Percentiles rank a stretch among this genome's conserved stretches.
phyloP scores from a whole-genome alignment of 106 monocot species.

The Iris macrosiphon region DNA sequence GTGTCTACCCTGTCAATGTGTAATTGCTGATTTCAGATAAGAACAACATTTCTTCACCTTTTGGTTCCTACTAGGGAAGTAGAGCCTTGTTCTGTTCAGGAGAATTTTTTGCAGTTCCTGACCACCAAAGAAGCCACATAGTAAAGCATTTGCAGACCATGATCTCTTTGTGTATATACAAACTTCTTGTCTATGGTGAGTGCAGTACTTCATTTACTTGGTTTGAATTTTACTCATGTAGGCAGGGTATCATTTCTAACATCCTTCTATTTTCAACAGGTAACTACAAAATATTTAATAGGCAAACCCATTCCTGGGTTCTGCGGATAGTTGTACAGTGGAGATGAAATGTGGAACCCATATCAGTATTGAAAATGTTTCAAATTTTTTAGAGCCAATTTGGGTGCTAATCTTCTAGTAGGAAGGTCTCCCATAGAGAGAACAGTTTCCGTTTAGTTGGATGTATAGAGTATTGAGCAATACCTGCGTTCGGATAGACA shows the following conservation, averaged over 20 bases:
- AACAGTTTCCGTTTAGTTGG: too few relatives aligned
- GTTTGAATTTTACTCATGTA: too few relatives aligned
- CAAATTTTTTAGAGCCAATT: neutral
- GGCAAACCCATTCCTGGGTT: neutral
- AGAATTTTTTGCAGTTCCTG: neutral
- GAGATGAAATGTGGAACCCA: neutral
- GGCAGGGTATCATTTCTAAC: neutral
- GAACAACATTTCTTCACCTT: neutral
- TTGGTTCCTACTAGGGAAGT: neutral
- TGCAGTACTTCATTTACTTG: too few relatives aligned
- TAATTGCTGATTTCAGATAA: neutral
- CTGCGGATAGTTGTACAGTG: slow-evolving; percentile 2
- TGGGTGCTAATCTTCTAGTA: neutral
- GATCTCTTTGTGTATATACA: neutral
- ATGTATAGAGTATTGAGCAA: too few relatives aligned
- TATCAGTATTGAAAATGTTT: neutral
- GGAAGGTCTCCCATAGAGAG: too few relatives aligned
- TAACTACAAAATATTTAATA: neutral
- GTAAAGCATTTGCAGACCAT: slow-evolving; percentile 2
- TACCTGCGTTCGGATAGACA: too few relatives aligned
- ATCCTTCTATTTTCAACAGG: neutral
- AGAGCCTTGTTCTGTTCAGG: neutral
- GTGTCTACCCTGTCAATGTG: neutral
- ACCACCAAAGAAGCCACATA: neutral
- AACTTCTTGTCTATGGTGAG: neutral